Conservation (phyloP, 352 stramenopile genomes). For the Phytopythium mirpurense region DNA sequence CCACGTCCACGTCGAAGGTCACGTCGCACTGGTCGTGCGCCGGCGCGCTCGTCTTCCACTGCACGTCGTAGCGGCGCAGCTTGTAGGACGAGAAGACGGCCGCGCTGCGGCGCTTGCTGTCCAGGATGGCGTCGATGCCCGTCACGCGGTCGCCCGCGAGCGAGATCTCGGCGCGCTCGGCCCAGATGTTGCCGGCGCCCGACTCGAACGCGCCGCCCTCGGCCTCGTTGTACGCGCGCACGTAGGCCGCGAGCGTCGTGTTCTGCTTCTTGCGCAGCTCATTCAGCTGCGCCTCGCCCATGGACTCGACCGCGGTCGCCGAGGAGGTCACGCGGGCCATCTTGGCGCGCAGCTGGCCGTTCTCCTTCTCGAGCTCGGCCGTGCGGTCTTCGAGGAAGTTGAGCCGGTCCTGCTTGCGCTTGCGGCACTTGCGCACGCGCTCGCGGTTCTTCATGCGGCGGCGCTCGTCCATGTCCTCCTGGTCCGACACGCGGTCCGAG, state of each 20-base stretch:
- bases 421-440: constrained; percentile 85
- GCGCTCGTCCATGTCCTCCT: constrained; percentile 79
- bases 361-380: constrained; percentile 80
- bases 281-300: constrained; percentile 58
- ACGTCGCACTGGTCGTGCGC: constrained; percentile 70
- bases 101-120: constrained; percentile 51
- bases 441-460: constrained; percentile 88
- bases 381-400: constrained; percentile 86
- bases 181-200: constrained; percentile 50
- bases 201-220: constrained; percentile 46
- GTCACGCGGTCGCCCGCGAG: constrained; percentile 46
- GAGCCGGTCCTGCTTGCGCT: constrained; percentile 84
- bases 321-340: constrained; percentile 46
- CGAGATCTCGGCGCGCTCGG: constrained; percentile 60
- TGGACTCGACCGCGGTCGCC: constrained; percentile 29
- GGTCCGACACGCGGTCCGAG: constrained; percentile 63
- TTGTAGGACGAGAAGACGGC: constrained; percentile 74
- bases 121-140: constrained; percentile 54
- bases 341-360: constrained; percentile 66
- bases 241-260: constrained; percentile 63
- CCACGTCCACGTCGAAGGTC: constrained; percentile 65
- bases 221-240: constrained; percentile 67
- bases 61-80: constrained; percentile 77
- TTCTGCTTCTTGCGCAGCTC: constrained; percentile 81
- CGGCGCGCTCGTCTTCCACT: constrained; percentile 52